Evolutionary conservation across 1,284 basidiomycete species (phyloP).

Genomic region (Flammula alnicola): DNA sequence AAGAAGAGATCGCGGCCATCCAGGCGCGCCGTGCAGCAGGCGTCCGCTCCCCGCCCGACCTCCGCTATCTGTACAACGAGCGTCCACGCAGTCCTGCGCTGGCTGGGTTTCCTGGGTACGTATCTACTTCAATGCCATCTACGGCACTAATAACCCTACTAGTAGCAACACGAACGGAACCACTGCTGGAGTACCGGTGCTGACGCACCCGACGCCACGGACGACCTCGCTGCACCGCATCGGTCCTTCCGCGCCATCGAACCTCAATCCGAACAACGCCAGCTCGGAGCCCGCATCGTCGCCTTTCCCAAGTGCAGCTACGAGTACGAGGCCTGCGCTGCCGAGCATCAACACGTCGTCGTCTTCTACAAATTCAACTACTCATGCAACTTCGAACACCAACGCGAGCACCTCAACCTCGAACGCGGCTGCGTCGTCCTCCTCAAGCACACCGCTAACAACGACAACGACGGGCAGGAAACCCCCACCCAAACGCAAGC

Average conservation of each 20-base stretch:
- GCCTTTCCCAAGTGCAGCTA: too few species aligned
- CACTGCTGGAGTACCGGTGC: too few species aligned
- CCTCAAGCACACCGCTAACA: too few species aligned
- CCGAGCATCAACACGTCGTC: conserved; percentile 1
- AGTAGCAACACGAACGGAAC: too few species aligned
- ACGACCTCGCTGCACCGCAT: conserved; percentile 43
- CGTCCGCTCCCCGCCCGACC: conserved; percentile 37
- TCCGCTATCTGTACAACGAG: conserved; percentile 34
- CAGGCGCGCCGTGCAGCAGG: conserved; percentile 52
- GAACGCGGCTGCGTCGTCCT: too few species aligned
- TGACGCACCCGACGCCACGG: conserved; percentile 43
- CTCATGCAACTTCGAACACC: not conserved
- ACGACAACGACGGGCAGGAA: too few species aligned
- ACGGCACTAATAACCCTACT: too few species aligned
- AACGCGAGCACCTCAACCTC: conserved; percentile 19
- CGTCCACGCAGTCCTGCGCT: conserved; percentile 40
- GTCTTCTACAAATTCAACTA: not conserved
- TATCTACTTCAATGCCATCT: too few species aligned
- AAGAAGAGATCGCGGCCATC: conserved; percentile 70
- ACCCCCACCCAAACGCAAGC: conserved; percentile 7
- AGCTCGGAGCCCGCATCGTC: conserved; percentile 19
- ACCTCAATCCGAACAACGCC: conserved; percentile 27
- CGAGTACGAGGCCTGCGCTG: not conserved
- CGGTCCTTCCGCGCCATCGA: not conserved
- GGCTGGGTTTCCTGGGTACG: conserved; percentile 7